Percentiles rank a stretch among this genome's conserved stretches.
Evolutionary conservation across 208 protist species (phyloP).

Genomic region (Acanthamoeba healyi): DNA sequence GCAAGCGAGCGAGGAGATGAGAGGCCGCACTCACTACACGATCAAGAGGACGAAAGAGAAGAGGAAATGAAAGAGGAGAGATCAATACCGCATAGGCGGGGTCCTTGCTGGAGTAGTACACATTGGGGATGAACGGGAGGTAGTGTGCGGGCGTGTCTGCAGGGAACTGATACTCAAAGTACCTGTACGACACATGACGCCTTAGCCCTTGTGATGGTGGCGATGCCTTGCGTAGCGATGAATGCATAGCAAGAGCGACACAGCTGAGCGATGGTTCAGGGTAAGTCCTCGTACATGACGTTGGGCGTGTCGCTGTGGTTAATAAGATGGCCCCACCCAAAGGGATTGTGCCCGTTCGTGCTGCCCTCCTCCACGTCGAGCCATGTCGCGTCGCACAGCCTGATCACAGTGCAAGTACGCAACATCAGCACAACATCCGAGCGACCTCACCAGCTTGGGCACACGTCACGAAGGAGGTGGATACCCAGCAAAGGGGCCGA

Average conservation of each 20-base stretch:
- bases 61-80: too few relatives aligned
- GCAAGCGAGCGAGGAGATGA: not conserved
- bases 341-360: slow-evolving; percentile 21
- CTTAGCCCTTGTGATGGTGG: too few relatives aligned
- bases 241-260: not conserved
- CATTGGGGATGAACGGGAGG: not conserved
- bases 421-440: too few relatives aligned
- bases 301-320: slow-evolving; percentile 46
- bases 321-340: slow-evolving; percentile 50
- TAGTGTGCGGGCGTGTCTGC: slow-evolving; percentile 16
- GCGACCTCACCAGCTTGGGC: too few relatives aligned
- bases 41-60: too few relatives aligned
- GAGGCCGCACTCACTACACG: not conserved
- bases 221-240: too few relatives aligned
- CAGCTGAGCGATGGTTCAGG: too few relatives aligned
- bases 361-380: not conserved
- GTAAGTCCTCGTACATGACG: slow-evolving; percentile 26
- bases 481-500: slow-evolving; percentile 31
- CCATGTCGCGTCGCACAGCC: slow-evolving; percentile 37
- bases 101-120: slow-evolving; percentile 40
- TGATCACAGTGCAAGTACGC: not conserved
- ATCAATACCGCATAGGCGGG: not conserved
- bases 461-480: too few relatives aligned
- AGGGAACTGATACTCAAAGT: slow-evolving; percentile 52
- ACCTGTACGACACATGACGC: too few relatives aligned